These are phyloP conservation scores for Chaetomiaceae sp. DNA, from an alignment of 2,329 filamentous ascomycete species.

Conservation along the genomic window DNA sequence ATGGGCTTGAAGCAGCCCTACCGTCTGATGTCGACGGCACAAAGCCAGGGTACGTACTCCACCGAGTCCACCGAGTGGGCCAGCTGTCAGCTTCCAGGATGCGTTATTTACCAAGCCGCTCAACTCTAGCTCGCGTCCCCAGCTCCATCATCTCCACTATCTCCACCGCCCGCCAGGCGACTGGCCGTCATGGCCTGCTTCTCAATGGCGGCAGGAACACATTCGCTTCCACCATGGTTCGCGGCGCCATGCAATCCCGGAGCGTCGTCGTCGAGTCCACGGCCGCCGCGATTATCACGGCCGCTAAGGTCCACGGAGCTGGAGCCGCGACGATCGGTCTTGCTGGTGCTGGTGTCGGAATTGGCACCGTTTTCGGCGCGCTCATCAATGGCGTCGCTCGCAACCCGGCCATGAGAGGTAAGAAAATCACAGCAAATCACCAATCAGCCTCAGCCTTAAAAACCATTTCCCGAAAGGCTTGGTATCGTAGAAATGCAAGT, in stretches of 20 bases:
- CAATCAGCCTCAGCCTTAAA: neutral
- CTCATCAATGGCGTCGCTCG: conserved; percentile 26
- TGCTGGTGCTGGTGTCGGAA: conserved; percentile 27
- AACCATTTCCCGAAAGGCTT: no score
- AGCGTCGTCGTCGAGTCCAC: conserved; percentile 29
- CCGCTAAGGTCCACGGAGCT: conserved; percentile 26
- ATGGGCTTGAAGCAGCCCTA: conserved; percentile 24
- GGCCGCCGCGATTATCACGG: conserved; percentile 24
- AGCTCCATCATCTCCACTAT: conserved; percentile 29
- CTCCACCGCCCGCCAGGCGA: conserved; percentile 21
- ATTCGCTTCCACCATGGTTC: conserved; percentile 23
- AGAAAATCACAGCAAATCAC: conserved; percentile 2
- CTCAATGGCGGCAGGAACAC: conserved; percentile 24
- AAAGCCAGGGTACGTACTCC: conserved; percentile 22
- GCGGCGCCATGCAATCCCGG: conserved; percentile 27
- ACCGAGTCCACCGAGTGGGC: conserved; percentile 16
- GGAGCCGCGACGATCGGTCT: conserved; percentile 27
- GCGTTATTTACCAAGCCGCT: conserved; percentile 19
- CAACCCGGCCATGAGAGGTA: conserved; percentile 26
- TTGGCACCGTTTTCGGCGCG: conserved; percentile 25
- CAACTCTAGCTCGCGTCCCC: conserved; percentile 24
- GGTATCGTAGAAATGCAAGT: no score
- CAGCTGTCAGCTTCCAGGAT: conserved; percentile 13
- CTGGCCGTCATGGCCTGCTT: conserved; percentile 24
- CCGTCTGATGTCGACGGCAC: conserved; percentile 25